Evolutionary conservation across 2,329 filamentous ascomycete species (phyloP).

Genomic region (Penicillium sp.): DNA sequence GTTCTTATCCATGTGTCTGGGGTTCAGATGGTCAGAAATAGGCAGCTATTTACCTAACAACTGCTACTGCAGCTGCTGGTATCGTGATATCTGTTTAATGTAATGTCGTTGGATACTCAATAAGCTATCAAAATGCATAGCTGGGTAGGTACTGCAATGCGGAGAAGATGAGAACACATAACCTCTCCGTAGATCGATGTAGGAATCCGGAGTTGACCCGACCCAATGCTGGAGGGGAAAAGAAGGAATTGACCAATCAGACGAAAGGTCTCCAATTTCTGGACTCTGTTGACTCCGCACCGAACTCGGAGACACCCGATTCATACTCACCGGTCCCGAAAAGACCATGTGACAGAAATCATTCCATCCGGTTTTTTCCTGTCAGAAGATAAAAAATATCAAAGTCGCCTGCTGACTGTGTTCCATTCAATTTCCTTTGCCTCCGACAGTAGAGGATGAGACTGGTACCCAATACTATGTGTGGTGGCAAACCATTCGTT

Average conservation of each 20-base stretch:
- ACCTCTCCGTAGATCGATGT: too few relatives aligned
- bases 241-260: constrained; percentile 7
- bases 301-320: constrained; percentile 17
- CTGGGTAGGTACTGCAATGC: not conserved
- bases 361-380: constrained; percentile 20
- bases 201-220: constrained; percentile 20
- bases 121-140: too few relatives aligned
- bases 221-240: constrained; percentile 2
- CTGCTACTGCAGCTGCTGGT: too few relatives aligned
- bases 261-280: constrained; percentile 16
- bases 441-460: not conserved
- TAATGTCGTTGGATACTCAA: too few relatives aligned
- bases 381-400: constrained; percentile 1
- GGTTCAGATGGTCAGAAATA: too few relatives aligned
- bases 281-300: constrained; percentile 17
- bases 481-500: constrained; percentile 13
- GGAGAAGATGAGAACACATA: not conserved
- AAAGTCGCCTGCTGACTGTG: constrained; percentile 14
- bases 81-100: too few relatives aligned
- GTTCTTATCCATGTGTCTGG: too few relatives aligned
- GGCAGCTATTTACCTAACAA: too few relatives aligned
- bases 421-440: constrained; percentile 4
- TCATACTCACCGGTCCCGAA: not conserved
- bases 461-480: constrained; percentile 5
- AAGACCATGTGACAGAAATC: constrained; percentile 12